Evolutionary conservation across 2,329 filamentous ascomycete species (phyloP), one percentile per base, ranked within the genome.

Genomic region (Cadophora sp.): DNA sequence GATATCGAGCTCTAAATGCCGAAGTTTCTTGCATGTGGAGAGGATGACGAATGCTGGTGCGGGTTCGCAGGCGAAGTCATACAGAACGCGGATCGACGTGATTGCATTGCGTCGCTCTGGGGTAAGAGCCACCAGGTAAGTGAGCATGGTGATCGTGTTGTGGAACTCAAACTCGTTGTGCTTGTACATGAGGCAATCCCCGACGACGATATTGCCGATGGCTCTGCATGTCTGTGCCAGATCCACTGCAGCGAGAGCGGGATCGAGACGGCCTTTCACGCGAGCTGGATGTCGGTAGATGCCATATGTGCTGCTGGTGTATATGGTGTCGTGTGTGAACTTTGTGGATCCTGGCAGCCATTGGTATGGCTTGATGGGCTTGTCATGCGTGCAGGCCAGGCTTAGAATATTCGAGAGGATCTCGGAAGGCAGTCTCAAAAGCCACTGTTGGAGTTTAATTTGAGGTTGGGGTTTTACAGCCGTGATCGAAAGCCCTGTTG

Each of bases 241-340:
- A 30, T 61, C 59, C n/a, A 61, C 27, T 13, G 41, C 59, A 22
- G 59, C 7, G 16, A 61, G 20, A 3, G 59, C 59, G 3, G n/a
- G 16, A 3, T 43, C 22, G 24, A 50, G 18, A 7, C 41, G 24
- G 7, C 43, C 43, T 9, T 48, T 39, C 14, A 36, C 43, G 36
- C 43, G 30, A 24, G n/a, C 59, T 61, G 24, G 59, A n/a, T 11
- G 7, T 48, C 45, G n/a, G n/a, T 20, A 20, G n/a, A 22, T 48
- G n/a, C 9, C n/a, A 1, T 9, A 2, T 6, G n/a, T 48, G 45
- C n/a, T n/a, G n/a, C 8, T 48, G 45, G 9, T 22, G 18, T 20
- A 48, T 22, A 18, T 7, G 18, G 5, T 27, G 4, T 61, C 43
- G 24, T 61, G 59, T 9, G 24, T 7, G 27, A 61, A 61, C 9